Evolutionary conservation across 768 basidiomycete species (phyloP), one percentile per base, ranked within the genome.

Genomic region (Postia placenta): DNA sequence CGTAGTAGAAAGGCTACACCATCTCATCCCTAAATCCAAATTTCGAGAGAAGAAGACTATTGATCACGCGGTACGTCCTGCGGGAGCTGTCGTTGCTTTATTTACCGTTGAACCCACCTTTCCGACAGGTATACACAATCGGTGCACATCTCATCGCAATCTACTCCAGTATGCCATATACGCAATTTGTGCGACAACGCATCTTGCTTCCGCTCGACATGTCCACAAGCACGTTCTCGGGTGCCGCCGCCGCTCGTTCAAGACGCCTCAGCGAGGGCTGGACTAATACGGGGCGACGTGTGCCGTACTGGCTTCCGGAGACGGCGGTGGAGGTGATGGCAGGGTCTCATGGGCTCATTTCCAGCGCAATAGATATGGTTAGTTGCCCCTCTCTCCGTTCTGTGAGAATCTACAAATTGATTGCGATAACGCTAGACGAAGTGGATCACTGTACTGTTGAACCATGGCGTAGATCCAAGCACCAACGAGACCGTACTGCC

Each of bases 111-210:
- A 4, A 20, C 4, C 41, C 23, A 30, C 11, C 17, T n/a, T n/a
- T n/a, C n/a, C n/a, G n/a, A n/a, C n/a, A 75, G 72, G 71, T 75
- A 70, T 74, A 65, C 50, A 63, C 67, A 46, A 50, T 66, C 0
- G 64, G 51, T 3, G 48, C 67, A 1, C 56, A 74, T 37, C 54
- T 76, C 12, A 51, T 76, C 25, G 54, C 60, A 7, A 62, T 45
- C 17, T 69, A 69, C 40, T 51, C 70, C 0, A 67, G 59, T 1
- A 56, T 57, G 37, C 38, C 63, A 1, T 76, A 70, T 48, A 56
- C 59, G 5, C 59, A 67, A 2, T 79, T 74, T 26, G 72, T 75
- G n/a, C 53, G 62, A 15, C 63, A 67, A 25, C 72, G 73, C 7
- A 65, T 78, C 14, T 68, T 76, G 41, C 22, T 47, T 0, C 73